Conservation (phyloP, 306 rosid genomes). For the Vachellia collinsii region DNA sequence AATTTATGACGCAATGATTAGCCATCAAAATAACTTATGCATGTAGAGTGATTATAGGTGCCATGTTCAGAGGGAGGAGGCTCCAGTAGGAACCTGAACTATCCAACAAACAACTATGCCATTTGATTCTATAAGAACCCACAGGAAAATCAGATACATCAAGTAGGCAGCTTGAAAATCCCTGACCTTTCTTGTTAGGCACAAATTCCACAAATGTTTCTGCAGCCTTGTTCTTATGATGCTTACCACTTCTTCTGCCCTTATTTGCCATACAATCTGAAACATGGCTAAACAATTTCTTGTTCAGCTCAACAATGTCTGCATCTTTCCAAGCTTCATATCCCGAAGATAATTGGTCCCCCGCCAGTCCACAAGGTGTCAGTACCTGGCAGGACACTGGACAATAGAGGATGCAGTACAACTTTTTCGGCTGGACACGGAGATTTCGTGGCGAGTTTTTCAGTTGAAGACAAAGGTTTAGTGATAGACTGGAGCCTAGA, state of each 20-base stretch:
- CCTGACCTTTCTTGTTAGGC: conserved; percentile 63
- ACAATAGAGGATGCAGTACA: conserved; percentile 62
- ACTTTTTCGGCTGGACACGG: conserved; percentile 35
- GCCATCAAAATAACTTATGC: conserved; percentile 8
- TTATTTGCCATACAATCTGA: conserved; percentile 31
- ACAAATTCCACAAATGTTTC: conserved; percentile 43
- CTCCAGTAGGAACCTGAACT: conserved; percentile 55
- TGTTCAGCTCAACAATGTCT: conserved; percentile 52
- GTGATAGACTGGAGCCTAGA: conserved; percentile 52
- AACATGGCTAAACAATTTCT: conserved; percentile 42
- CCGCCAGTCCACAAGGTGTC: conserved; percentile 8
- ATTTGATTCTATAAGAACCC: conserved; percentile 66
- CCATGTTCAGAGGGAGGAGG: conserved; percentile 55
- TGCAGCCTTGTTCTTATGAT: conserved; percentile 27
- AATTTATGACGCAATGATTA: not conserved
- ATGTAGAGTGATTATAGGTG: conserved; percentile 58
- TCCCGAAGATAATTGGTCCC: not conserved
- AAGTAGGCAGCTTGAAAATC: conserved; percentile 68
- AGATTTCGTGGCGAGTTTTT: conserved; percentile 45
- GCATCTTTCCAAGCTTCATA: conserved; percentile 54
- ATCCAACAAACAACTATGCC: conserved; percentile 64
- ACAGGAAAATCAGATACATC: conserved; percentile 60
- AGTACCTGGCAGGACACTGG: conserved; percentile 37
- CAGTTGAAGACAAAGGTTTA: conserved; percentile 63
- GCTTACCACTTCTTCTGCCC: conserved; percentile 15